Base-by-base conservation (phyloP, 768 basidiomycete genomes). In the Boletus rubescentipes region DNA sequence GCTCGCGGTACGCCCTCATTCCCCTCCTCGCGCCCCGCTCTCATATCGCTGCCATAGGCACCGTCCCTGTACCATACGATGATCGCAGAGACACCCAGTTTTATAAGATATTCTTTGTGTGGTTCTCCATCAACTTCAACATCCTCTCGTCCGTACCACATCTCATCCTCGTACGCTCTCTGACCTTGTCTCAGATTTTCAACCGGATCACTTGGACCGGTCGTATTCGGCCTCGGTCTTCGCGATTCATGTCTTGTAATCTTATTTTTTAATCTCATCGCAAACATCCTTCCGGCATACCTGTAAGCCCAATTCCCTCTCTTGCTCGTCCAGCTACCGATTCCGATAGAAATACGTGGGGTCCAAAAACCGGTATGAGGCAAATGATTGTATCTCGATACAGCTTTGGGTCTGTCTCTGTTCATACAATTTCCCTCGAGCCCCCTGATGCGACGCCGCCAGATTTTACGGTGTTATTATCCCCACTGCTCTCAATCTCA, bases 301-400 rank as follows among this genome's bases (percentile, higher is more conserved):
- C 76, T 87, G 83, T 83, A 60, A 58, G 81, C 44, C 45, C 18
- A n/a, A 21, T 23, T 49, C 38, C 18, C 39, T 18, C 42, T 29
- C 30, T 15, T 16, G 2, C 11, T 12, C 29, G 0, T 36, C 1
- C 30, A 9, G 2, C 1, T 12, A 16, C 55, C 31, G 3, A 70
- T 20, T 18, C 11, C 2, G 21, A 11, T 46, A 81, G 80, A 54
- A 71, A 81, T n/a, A 83, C 85, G 4, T 90, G 89, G 72, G 89
- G 91, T 11, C 89, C 91, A 0, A 85, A 84, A 65, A 73, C 88
- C 1, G 93, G 93, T 11, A 80, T 87, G 63, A 79, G 91, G 18
- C 87, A 93, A 61, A 91, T 94, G 89, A 82, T 90, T 21, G 80
- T 83, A 40, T 85, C 91, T 3, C 72, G 82, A 23, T 85, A 82